These are phyloP conservation scores for Aspergillus spinulosporus DNA, from an alignment of 2,329 filamentous ascomycete species.

Conservation along the genomic window DNA sequence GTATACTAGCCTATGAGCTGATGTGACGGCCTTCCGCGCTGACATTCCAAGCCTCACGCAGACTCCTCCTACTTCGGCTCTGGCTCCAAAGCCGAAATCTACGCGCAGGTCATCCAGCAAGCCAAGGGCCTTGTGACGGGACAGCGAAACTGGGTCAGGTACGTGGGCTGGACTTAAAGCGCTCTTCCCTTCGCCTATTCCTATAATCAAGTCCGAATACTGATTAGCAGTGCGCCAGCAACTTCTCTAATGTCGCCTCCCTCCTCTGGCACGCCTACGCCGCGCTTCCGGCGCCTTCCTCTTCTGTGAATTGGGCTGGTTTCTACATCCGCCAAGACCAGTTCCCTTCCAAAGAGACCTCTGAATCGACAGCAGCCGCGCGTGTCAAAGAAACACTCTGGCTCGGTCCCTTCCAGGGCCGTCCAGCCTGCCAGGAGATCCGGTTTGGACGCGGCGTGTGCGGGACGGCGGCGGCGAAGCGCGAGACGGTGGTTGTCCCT, in stretches of 20 bases:
- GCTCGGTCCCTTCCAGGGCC: conserved; percentile 51
- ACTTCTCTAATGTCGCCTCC: conserved; percentile 50
- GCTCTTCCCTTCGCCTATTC: not conserved
- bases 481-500: conserved; percentile 43
- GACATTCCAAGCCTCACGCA: conserved; percentile 45
- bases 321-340: conserved; percentile 50
- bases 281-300: conserved; percentile 44
- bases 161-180: not conserved
- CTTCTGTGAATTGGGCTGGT: conserved; percentile 51
- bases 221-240: conserved; percentile 21
- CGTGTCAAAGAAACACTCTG: conserved; percentile 35
- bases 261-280: conserved; percentile 52
- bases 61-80: conserved; percentile 46
- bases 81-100: conserved; percentile 46
- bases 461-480: conserved; percentile 44
- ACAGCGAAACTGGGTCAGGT: conserved; percentile 46
- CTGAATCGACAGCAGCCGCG: conserved; percentile 24
- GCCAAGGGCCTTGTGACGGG: conserved; percentile 41
- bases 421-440: conserved; percentile 52
- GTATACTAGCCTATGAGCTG: not conserved
- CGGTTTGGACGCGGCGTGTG: conserved; percentile 49
- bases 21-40: not conserved
- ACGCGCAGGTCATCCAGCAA: conserved; percentile 43
- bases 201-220: not conserved
- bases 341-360: conserved; percentile 33